Base-by-base conservation (phyloP, 75 land plant genomes). In the Isoetes taiwanensis region DNA sequence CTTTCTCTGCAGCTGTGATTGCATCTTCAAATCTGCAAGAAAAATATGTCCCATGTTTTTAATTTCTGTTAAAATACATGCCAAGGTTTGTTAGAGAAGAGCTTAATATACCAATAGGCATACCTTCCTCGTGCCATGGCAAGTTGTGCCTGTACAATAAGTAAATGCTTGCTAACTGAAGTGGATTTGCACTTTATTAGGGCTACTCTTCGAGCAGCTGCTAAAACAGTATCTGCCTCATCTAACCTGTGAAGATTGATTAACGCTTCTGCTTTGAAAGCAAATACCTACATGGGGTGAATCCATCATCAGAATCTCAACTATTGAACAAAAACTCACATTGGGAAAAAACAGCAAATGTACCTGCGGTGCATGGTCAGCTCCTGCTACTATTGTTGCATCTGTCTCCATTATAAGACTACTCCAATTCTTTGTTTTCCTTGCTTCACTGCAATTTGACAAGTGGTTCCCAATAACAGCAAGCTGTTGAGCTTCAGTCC, bases 121-220 rank as follows among this genome's bases (percentile, higher is more conserved):
- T 48, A 90, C 97, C 87, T 83, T 64, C 94, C 97, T 46, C 70
- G 40, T 30, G 95, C 76, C 86, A 88, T 75, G 46, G 84, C 90
- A 35, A 87, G 64, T 40, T 80, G 81, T 0, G 98, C 83, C 58
- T 65, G 69, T 19, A 93, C 79, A 63, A 76, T 57, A 14, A 68
- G 62, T 8, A 72, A 33, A 43, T 68, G 80, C 24, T 80, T 78
- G 58, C 76, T 74, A 19, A 62, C 72, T 26, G 66, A 57, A 70
- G 78, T 84, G 28, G 81, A 76, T 53, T 71, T 72, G 64, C 73
- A 71, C 60, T 62, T 79, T 12, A 60, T 37, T 19, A 27, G 17
- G n/a, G 53, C 14, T 26, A 69, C 62, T 54, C 73, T 80, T 16
- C 62, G 76, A 17, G 75, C 72, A 34, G 41, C 71, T 29, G 71